A percentile compares a stretch with the other conserved stretches of the same genome.
Conservation (phyloP, 2,329 filamentous ascomycete genomes). For the Clarireedia monteithiana region DNA sequence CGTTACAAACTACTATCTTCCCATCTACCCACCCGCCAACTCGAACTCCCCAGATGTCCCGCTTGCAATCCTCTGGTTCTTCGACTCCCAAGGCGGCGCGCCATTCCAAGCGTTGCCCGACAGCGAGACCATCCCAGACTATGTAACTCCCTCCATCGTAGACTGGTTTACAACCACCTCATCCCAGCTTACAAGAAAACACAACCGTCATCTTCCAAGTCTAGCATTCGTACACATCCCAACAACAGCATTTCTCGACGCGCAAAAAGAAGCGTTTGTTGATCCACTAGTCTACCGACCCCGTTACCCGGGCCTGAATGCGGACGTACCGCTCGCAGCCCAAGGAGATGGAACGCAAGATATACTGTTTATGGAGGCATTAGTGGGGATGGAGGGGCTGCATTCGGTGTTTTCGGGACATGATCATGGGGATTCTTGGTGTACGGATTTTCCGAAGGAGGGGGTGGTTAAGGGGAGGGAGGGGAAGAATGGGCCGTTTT, state of each 20-base stretch:
- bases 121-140: conserved; percentile 31
- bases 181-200: conserved; percentile 22
- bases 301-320: conserved; percentile 40
- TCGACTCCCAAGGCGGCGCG: conserved; percentile 56
- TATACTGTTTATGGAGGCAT: conserved; percentile 52
- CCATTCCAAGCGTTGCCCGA: conserved; percentile 34
- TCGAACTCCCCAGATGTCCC: conserved; percentile 25
- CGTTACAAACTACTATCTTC: conserved; percentile 47
- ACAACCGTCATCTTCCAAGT: conserved; percentile 36
- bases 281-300: conserved; percentile 22
- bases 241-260: conserved; percentile 33
- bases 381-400: conserved; percentile 46
- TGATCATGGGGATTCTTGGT: conserved; percentile 58
- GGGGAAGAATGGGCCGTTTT: conserved; percentile 31
- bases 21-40: conserved; percentile 35
- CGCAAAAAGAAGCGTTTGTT: conserved; percentile 29
- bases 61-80: conserved; percentile 58
- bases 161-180: conserved; percentile 37
- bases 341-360: conserved; percentile 37
- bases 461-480: conserved; percentile 27
- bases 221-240: conserved; percentile 50
- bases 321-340: conserved; percentile 32
- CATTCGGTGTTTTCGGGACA: conserved; percentile 57
- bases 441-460: conserved; percentile 38
- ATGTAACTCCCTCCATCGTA: conserved; percentile 37